Conservation (phyloP, 768 basidiomycete genomes). For the Tricholoma terreum region DNA sequence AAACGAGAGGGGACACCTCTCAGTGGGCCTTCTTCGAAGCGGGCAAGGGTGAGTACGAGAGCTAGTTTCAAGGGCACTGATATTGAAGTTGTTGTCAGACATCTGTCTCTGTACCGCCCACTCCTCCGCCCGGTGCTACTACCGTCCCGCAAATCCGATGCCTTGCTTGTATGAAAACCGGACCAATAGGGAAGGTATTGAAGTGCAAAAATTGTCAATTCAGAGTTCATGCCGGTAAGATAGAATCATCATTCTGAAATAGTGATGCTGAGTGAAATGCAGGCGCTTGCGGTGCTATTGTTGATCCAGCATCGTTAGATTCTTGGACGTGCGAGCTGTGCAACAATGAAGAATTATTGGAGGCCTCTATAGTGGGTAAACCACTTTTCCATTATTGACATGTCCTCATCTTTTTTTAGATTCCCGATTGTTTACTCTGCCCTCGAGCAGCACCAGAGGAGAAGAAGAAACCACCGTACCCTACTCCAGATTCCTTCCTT, state of each 20-base stretch:
- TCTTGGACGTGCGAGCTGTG: conserved; percentile 89
- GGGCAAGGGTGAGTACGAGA: conserved; percentile 37
- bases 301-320: conserved; percentile 61
- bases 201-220: conserved; percentile 81
- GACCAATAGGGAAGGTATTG: conserved; percentile 73
- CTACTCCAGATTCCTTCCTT: conserved; percentile 61
- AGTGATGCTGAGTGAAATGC: background rate
- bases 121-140: conserved; percentile 59
- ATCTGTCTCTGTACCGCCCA: conserved; percentile 48
- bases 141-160: conserved; percentile 67
- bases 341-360: conserved; percentile 75
- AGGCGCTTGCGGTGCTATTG: conserved; percentile 69
- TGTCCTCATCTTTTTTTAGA: conserved; percentile 40
- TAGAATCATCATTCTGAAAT: background rate
- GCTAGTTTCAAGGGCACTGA: background rate
- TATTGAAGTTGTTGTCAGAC: conserved; percentile 34
- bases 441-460: conserved; percentile 56
- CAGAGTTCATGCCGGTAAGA: conserved; percentile 73
- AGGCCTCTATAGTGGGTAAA: conserved; percentile 71
- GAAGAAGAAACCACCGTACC: conserved; percentile 42
- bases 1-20: conserved; percentile 66
- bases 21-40: conserved; percentile 42
- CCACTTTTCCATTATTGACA: conserved; percentile 1
- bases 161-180: conserved; percentile 69
- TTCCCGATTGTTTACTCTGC: conserved; percentile 82